phyloP scores from a whole-genome alignment of 1,284 basidiomycete genomes.

The Cutaneotrichosporon mucoides region DNA sequence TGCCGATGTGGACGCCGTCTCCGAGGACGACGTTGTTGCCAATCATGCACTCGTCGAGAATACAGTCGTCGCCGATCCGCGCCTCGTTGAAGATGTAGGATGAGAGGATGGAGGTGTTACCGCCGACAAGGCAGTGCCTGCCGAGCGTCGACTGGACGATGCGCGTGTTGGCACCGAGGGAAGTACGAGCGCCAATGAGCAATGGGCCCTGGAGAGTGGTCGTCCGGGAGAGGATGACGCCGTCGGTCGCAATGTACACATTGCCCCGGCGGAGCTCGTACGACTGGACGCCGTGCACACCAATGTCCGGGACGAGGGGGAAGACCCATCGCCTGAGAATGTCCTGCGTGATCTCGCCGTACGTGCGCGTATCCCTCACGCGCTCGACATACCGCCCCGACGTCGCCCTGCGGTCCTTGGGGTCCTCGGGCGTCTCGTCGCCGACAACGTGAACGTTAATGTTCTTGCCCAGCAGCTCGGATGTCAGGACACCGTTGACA shows the following conservation, averaged over 20 bases:
- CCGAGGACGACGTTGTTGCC: constrained; percentile 48
- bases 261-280: constrained; percentile 83
- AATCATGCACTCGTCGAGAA: constrained; percentile 66
- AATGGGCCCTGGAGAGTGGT: constrained; percentile 39
- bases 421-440: constrained; percentile 15
- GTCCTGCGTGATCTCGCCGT: constrained; percentile 86
- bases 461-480: constrained; percentile 90
- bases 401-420: constrained; percentile 9
- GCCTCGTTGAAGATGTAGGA: constrained; percentile 81
- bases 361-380: constrained; percentile 82
- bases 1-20: constrained; percentile 51
- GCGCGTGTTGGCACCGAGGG: constrained; percentile 38
- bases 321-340: constrained; percentile 89
- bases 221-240: constrained; percentile 70
- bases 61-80: constrained; percentile 67
- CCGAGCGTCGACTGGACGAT: constrained; percentile 64
- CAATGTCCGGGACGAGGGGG: constrained; percentile 89
- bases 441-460: constrained; percentile 83
- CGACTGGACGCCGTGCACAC: constrained; percentile 71
- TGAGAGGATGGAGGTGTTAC: constrained; percentile 62
- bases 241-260: constrained; percentile 74
- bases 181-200: constrained; percentile 36
- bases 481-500: constrained; percentile 92
- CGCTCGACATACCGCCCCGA: constrained; percentile 78
- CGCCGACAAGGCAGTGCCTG: constrained; percentile 76